Evolutionary conservation across 768 basidiomycete species (phyloP).

Genomic region (Lentinula boryana): DNA sequence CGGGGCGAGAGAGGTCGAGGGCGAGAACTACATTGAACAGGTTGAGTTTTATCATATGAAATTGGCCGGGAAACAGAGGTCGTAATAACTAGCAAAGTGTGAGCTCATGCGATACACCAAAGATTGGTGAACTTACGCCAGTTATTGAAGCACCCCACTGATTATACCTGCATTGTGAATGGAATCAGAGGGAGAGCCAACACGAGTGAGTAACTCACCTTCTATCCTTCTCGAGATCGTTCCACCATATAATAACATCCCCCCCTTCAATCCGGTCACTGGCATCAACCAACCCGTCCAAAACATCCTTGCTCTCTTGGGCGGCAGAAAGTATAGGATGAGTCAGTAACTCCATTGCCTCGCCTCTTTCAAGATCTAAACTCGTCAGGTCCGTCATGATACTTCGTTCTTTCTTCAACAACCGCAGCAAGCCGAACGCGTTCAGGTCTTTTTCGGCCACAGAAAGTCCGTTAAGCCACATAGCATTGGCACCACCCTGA

Average conservation of each 20-base stretch:
- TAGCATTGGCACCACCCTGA: constrained; percentile 45
- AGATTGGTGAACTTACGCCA: constrained; percentile 27
- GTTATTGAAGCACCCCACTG: constrained; percentile 46
- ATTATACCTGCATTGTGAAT: constrained; percentile 34
- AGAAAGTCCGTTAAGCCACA: constrained; percentile 79
- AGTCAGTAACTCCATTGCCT: constrained; percentile 72
- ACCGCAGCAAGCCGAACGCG: constrained; percentile 65
- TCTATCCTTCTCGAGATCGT: constrained; percentile 82
- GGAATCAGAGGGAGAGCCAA: background rate
- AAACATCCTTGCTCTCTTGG: constrained; percentile 35
- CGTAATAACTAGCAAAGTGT: constrained; percentile 54
- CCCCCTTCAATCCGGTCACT: constrained; percentile 83
- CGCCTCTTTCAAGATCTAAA: constrained; percentile 53
- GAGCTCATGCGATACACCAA: background rate
- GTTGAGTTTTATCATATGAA: constrained; percentile 71
- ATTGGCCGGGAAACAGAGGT: constrained; percentile 73
- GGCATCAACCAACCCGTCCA: constrained; percentile 84
- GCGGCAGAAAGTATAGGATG: constrained; percentile 51
- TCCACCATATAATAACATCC: constrained; percentile 76
- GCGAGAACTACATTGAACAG: constrained; percentile 79
- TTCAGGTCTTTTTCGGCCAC: constrained; percentile 61
- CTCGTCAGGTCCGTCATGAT: constrained; percentile 52
- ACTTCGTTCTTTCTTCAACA: constrained; percentile 66
- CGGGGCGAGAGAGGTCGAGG: constrained; percentile 68
- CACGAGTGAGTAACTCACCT: constrained; percentile 33